Base-by-base conservation (phyloP, 345 rosid species). In the Passiflora organensis region DNA sequence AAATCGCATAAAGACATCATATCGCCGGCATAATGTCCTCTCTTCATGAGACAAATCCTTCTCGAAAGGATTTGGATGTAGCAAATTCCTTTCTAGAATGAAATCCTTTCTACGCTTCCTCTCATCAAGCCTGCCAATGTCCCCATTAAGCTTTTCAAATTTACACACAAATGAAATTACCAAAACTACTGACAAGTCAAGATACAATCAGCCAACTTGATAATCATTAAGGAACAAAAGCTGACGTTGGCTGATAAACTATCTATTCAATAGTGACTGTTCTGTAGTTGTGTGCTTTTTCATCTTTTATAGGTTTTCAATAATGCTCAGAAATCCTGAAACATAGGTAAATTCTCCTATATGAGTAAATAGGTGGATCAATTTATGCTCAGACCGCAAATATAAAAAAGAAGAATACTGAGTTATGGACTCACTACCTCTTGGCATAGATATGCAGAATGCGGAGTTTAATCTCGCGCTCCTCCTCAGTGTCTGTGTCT, bases 61-160 rank as follows among this genome's bases (percentile, higher is more conserved):
- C 80, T 85, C 91, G 9, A 83, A 69, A 45, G 81, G 84, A 79
- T 68, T 84, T 53, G 83, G 85, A 70, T 79, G 72, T 45, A 93
- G 64, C 67, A 93, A 57, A 73, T 82, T 80, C 69, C 97, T 82
- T 72, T 93, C 97, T 44, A 89, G 56, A 25, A 93, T 83, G 67
- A 93, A 93, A 59, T 89, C 96, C 76, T 93, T 93, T 71, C 97
- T 79, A 12, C 76, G 87, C 72, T 93, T 83, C 78, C 99, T 80
- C 73, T 93, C 97, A 62, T 89, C 97, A 66, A 89, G 91, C 85
- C 97, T 93, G 82, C 24, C 46, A 62, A 67, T 46, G 8, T 28
- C 8, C 43, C 13, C 19, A 24, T 16, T 15, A 28, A 58, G 46
- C n/a, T 28, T 28, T 28, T 28, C 5, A 28, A 28, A 28, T 8